These are phyloP conservation scores for Trypanosoma avium DNA, from an alignment of 208 protist species.

Conservation along the genomic window DNA sequence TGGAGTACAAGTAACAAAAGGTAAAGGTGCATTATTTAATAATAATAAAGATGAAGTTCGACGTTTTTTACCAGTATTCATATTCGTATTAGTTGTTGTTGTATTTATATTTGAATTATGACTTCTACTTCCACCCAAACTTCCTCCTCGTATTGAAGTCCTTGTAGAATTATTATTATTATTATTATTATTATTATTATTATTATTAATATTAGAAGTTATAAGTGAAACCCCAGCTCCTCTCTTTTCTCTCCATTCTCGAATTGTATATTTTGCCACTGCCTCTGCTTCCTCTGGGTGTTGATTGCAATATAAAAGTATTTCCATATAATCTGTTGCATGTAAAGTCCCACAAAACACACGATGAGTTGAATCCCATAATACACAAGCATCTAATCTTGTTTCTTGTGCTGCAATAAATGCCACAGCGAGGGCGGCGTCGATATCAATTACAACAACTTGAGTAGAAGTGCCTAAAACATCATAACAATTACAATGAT, in stretches of 20 bases:
- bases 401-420: slow-evolving; percentile 91
- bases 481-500: slow-evolving; percentile 82
- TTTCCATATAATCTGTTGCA: slow-evolving; percentile 86
- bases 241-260: slow-evolving; percentile 47
- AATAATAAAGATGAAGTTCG: slow-evolving; percentile 12
- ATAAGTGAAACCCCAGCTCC: too few relatives aligned
- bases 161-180: too few relatives aligned
- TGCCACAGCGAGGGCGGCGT: slow-evolving; percentile 64
- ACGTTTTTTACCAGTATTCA: too few relatives aligned
- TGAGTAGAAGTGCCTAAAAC: slow-evolving; percentile 84
- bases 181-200: neutral
- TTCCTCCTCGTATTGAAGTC: too few relatives aligned
- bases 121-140: too few relatives aligned
- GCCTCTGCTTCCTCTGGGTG: slow-evolving; percentile 57
- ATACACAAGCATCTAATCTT: slow-evolving; percentile 70
- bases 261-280: slow-evolving; percentile 68
- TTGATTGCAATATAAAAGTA: slow-evolving; percentile 76
- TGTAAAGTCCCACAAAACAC: slow-evolving; percentile 75
- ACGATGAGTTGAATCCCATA: slow-evolving; percentile 65
- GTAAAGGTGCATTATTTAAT: neutral
- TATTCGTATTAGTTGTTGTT: neutral
- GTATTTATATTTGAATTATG: too few relatives aligned
- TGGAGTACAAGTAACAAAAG: slow-evolving; percentile 55
- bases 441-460: slow-evolving; percentile 82
- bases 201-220: neutral